Base-by-base conservation (phyloP, 805 yeast species). In the Clavispora santaluciae region DNA sequence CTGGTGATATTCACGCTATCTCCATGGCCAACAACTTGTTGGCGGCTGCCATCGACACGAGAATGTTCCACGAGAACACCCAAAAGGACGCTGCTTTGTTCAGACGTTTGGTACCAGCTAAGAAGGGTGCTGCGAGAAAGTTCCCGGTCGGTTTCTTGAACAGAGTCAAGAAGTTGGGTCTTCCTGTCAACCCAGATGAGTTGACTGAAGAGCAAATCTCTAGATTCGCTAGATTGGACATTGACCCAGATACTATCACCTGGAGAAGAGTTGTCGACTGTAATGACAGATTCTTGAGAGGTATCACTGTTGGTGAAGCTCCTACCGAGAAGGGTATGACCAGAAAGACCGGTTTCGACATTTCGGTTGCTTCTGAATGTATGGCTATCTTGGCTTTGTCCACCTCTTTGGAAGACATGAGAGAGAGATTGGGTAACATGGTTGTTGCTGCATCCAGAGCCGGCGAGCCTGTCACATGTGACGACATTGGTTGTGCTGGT, bases 1-100 rank as follows among this genome's bases (percentile, higher is more conserved):
- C 93, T 36, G 93, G 93, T 61, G 93, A 84, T 63, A 84, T 85
- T 45, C 93, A 85, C 60, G 91, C 93, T 35, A 83, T 85, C 56
- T 79, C 88, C 42, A 81, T 81, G 71, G 93, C 93, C 39, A 83
- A 83, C 61, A 85, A 85, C 63, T 68, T 85, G 56, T 67, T 85
- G 47, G 89, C 90, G 42, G 93, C 95, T 48, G 95, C 95, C 23
- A 79, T 85, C 48, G 95, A 85, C 63, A 83, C 95, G 2, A 75
- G 95, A 69, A 83, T 84, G 70, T 85, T 85, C 76, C 95, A 85
- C 59, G 95, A 85, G 66, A 50, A 70, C 45, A 84, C 91, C 21
- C 90, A 84, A 63, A 75, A 74, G 61, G 86, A 83, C 61, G 83
- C 76, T 45, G 80, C 87, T 22, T 74, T 85, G 50, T 85, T 79